Evolutionary conservation across 2,329 filamentous ascomycete genomes (phyloP).

Genomic region (Fusarium pseudograminearum): DNA sequence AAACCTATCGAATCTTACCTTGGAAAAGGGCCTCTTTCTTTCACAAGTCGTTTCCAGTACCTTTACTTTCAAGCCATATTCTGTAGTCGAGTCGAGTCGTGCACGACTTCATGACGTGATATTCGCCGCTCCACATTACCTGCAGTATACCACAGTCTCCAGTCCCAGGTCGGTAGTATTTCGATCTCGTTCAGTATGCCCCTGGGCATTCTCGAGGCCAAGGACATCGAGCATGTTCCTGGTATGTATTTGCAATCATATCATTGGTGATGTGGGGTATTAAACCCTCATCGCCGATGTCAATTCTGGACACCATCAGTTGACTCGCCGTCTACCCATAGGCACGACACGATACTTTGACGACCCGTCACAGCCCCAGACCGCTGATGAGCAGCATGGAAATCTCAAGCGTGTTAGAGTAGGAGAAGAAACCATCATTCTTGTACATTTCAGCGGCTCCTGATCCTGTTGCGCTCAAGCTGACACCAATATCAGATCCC

Average conservation of each 20-base stretch:
- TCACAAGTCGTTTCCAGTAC: neutral
- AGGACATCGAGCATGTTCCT: constrained; percentile 75
- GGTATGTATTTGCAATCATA: constrained; percentile 62
- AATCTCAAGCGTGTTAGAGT: constrained; percentile 79
- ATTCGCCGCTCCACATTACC: constrained; percentile 28
- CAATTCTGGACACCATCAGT: constrained; percentile 20
- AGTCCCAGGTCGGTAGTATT: constrained; percentile 14
- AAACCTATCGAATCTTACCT: constrained; percentile 2
- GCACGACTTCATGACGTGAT: constrained; percentile 6
- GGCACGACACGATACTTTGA: constrained; percentile 75
- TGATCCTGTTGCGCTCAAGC: neutral
- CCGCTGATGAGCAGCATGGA: constrained; percentile 54
- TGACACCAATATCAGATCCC: constrained; percentile 63
- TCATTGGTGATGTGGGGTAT: constrained; percentile 3
- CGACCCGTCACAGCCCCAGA: constrained; percentile 63
- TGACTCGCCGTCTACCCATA: constrained; percentile 47
- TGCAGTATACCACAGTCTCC: neutral
- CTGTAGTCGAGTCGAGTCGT: constrained; percentile 6
- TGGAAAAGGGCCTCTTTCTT: neutral
- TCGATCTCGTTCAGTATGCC: constrained; percentile 50
- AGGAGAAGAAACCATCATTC: constrained; percentile 76
- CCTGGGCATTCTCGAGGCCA: constrained; percentile 79
- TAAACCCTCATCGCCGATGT: neutral
- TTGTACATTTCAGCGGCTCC: constrained; percentile 68
- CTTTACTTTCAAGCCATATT: neutral